phyloP scores from a whole-genome alignment of 306 rosid genomes.

The Cyclanthera cordifolia region DNA sequence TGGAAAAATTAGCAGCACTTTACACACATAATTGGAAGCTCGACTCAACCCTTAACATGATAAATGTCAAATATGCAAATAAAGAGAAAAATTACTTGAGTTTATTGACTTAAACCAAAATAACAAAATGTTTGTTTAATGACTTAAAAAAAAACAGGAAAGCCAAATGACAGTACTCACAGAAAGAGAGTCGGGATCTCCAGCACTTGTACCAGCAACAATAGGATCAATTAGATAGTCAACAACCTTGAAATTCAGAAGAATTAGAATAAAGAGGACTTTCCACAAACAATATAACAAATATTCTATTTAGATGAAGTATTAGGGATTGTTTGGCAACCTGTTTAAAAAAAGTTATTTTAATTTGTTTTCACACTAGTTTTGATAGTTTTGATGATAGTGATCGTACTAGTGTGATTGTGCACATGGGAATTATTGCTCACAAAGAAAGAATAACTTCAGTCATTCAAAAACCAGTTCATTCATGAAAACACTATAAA shows the following conservation, averaged over 20 bases:
- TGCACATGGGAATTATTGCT: not conserved
- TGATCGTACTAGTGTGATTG: not conserved
- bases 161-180: constrained; percentile 37
- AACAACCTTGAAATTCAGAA: constrained; percentile 51
- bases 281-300: not conserved
- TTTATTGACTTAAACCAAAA: not conserved
- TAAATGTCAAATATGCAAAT: not conserved
- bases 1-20: not conserved
- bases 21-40: not conserved
- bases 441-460: not conserved
- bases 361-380: not conserved
- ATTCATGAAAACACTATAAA: not conserved
- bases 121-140: not conserved
- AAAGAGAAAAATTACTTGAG: not conserved
- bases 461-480: not conserved
- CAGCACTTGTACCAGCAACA: constrained; percentile 81
- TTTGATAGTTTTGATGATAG: not conserved
- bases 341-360: not conserved
- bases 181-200: constrained; percentile 88
- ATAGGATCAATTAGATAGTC: constrained; percentile 89
- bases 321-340: not conserved
- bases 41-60: not conserved
- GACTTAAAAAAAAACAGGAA: not conserved
- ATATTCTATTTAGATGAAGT: not conserved
- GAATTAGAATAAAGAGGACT: constrained; percentile 8